These are phyloP conservation scores for Xerocomellus intermedius DNA, from an alignment of 768 basidiomycete genomes.

Conservation along the genomic window DNA sequence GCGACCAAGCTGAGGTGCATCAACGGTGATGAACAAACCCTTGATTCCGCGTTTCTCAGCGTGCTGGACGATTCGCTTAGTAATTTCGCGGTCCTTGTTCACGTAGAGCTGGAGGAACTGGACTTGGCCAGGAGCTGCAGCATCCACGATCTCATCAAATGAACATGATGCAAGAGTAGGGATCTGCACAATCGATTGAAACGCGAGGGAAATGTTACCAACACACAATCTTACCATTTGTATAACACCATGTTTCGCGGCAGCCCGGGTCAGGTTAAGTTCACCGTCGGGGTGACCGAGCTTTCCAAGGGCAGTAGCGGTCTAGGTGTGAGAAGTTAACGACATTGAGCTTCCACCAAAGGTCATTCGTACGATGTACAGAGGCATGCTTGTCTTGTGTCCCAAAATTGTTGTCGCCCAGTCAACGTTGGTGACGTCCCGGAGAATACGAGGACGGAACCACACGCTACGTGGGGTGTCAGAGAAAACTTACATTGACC, in stretches of 20 bases:
- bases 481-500: neutral
- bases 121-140: constrained; percentile 71
- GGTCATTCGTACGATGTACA: constrained; percentile 63
- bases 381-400: constrained; percentile 67
- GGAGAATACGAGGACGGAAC: constrained; percentile 86
- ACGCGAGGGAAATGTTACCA: neutral
- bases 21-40: constrained; percentile 94
- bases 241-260: constrained; percentile 72
- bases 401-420: constrained; percentile 84
- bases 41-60: constrained; percentile 91
- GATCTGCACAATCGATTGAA: constrained; percentile 51
- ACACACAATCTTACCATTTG: constrained; percentile 53
- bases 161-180: constrained; percentile 94
- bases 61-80: constrained; percentile 83
- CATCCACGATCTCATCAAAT: constrained; percentile 94
- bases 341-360: neutral
- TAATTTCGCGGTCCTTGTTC: constrained; percentile 84
- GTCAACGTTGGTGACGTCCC: constrained; percentile 84
- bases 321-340: constrained; percentile 32
- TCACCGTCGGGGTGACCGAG: constrained; percentile 96
- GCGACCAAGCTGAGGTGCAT: constrained; percentile 93
- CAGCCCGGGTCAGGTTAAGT: constrained; percentile 85
- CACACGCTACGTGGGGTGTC: constrained; percentile 53
- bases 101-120: constrained; percentile 91
- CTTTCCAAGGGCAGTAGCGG: constrained; percentile 90